Percentiles rank a stretch among this genome's conserved stretches.
These are phyloP conservation scores for Leishmania tarentolae DNA, from an alignment of 208 protist genomes.

Conservation along the genomic window DNA sequence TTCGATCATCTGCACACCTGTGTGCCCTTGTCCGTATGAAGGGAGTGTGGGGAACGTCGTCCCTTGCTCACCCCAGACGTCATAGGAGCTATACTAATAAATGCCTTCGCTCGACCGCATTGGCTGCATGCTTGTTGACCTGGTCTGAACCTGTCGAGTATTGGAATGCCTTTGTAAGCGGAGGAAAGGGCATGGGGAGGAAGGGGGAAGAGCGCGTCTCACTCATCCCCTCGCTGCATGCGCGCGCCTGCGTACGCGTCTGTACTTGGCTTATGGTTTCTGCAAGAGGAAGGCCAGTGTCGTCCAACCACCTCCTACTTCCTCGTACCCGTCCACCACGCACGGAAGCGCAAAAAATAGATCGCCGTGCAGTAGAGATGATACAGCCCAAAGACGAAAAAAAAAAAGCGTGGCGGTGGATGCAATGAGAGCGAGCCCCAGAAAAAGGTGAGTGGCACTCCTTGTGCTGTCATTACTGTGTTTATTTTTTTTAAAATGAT, in stretches of 20 bases:
- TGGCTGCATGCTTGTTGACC: background rate
- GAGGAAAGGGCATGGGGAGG: too few relatives aligned
- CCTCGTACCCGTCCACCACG: background rate
- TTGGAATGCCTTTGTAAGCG: background rate
- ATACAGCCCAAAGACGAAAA: background rate
- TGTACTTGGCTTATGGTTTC: background rate
- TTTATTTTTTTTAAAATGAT: background rate
- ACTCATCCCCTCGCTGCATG: background rate
- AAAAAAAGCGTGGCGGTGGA: background rate
- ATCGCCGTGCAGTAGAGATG: background rate
- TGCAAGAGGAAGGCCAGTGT: background rate
- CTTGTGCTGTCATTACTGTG: background rate
- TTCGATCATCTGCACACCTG: background rate
- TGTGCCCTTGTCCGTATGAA: background rate
- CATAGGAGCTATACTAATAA: background rate
- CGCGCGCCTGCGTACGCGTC: background rate
- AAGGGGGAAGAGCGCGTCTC: too few relatives aligned
- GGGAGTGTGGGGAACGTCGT: background rate
- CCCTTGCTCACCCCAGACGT: background rate
- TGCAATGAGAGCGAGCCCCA: background rate
- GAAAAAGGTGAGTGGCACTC: background rate
- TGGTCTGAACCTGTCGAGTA: background rate
- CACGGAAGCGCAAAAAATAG: background rate
- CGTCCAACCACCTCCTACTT: background rate
- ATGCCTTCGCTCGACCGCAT: background rate